phyloP scores from a whole-genome alignment of 1,284 basidiomycete species.

The Apiotrichum mycotoxinovorans region DNA sequence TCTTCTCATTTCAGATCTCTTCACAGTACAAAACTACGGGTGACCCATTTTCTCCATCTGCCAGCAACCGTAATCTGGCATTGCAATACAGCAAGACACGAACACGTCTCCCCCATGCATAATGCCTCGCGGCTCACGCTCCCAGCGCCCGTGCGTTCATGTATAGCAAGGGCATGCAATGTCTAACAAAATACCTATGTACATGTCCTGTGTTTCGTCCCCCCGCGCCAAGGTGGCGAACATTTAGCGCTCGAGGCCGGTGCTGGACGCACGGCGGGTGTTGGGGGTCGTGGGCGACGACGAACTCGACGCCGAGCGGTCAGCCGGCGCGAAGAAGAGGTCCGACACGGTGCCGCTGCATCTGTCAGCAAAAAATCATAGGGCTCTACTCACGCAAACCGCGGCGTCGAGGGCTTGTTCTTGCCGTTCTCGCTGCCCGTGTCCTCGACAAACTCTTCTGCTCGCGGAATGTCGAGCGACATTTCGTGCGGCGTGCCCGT shows the following conservation, averaged over 20 bases:
- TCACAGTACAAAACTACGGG: too few species aligned
- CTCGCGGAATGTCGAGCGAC: conserved; percentile 32
- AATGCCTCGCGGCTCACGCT: too few species aligned
- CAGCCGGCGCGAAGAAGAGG: conserved; percentile 39
- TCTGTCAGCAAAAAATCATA: not conserved
- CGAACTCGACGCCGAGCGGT: conserved; percentile 2
- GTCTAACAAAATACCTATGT: not conserved
- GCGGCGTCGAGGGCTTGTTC: conserved; percentile 27
- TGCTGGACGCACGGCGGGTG: not conserved
- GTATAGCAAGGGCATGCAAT: not conserved
- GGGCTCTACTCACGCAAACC: not conserved
- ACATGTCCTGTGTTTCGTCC: too few species aligned
- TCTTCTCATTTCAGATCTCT: too few species aligned
- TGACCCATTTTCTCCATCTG: too few species aligned
- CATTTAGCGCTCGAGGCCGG: not conserved
- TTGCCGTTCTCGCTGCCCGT: conserved; percentile 49
- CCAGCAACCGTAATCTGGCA: not conserved
- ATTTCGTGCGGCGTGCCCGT: conserved; percentile 28
- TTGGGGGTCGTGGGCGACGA: not conserved
- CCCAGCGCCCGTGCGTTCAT: not conserved
- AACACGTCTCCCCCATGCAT: not conserved
- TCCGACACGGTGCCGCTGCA: conserved; percentile 38
- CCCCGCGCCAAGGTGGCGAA: not conserved
- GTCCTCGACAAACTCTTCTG: conserved; percentile 30
- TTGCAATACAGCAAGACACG: not conserved